Percentiles rank a stretch among this genome's conserved stretches.
Conservation (phyloP, 169 alveolate species). For the Cyclospora cayetanensis region DNA sequence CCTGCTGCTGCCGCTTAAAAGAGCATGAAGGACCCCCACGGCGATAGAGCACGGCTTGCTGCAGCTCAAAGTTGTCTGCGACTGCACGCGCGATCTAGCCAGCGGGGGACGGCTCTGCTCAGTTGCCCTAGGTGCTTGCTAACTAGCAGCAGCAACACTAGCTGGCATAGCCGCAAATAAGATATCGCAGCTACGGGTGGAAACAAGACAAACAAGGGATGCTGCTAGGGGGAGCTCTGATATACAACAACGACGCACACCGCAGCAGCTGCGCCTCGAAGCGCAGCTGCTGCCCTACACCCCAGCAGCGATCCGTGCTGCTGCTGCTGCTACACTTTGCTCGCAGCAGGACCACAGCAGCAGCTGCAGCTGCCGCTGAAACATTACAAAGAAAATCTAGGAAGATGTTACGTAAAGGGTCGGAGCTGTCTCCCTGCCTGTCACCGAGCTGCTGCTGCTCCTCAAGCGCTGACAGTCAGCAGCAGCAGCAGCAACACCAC, state of each 20-base stretch:
- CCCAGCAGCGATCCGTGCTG: background rate
- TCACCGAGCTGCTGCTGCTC: constrained; percentile 13
- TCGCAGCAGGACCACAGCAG: background rate
- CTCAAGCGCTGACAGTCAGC: too few relatives aligned
- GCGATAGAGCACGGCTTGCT: background rate
- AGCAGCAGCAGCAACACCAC: too few relatives aligned
- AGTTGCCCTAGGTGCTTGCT: background rate
- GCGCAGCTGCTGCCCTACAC: background rate
- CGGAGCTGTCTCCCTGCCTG: background rate
- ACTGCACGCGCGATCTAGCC: too few relatives aligned
- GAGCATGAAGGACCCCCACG: too few relatives aligned
- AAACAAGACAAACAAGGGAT: background rate
- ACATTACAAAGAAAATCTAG: background rate
- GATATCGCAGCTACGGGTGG: background rate
- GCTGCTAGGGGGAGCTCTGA: constrained; percentile 4
- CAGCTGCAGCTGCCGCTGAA: background rate
- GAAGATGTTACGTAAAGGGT: background rate
- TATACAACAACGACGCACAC: background rate
- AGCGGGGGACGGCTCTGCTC: too few relatives aligned
- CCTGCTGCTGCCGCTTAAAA: background rate
- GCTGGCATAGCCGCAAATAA: background rate
- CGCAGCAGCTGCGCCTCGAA: background rate
- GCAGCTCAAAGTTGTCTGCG: too few relatives aligned
- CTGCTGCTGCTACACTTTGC: constrained; percentile 4
- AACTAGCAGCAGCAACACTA: constrained; percentile 12